Conservation (phyloP, 768 basidiomycete species). For the Agrocybe pediades region DNA sequence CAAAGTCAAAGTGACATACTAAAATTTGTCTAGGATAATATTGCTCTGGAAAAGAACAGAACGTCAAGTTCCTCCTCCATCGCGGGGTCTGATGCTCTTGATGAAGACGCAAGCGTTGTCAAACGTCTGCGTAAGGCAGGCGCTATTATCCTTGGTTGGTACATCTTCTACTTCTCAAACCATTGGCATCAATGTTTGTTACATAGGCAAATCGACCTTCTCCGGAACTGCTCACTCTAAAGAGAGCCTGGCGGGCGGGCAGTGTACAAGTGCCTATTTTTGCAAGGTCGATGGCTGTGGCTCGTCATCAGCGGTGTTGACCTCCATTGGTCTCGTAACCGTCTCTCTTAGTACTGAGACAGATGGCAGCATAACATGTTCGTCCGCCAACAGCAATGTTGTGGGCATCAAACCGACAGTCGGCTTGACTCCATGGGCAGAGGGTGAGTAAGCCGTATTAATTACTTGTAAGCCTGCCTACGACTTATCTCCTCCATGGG, state of each 20-base stretch:
- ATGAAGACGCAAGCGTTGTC: constrained; percentile 47
- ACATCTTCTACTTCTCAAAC: not conserved
- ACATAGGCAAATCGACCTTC: constrained; percentile 54
- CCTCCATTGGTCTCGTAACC: constrained; percentile 50
- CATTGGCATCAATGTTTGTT: not conserved
- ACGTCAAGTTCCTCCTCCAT: constrained; percentile 47
- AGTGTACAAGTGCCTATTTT: constrained; percentile 50
- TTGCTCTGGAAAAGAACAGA: constrained; percentile 41
- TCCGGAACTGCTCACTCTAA: constrained; percentile 56
- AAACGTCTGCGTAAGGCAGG: constrained; percentile 43
- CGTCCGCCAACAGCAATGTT: constrained; percentile 53
- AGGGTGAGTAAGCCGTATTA: no score
- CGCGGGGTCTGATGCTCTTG: constrained; percentile 42
- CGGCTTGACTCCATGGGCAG: constrained; percentile 59
- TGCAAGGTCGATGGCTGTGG: constrained; percentile 56
- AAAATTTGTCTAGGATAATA: no score
- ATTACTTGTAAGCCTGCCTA: no score
- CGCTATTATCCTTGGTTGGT: constrained; percentile 43
- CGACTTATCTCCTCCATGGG: constrained; percentile 45
- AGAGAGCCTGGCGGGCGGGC: constrained; percentile 45
- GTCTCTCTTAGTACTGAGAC: constrained; percentile 53
- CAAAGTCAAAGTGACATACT: no score
- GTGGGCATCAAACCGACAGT: constrained; percentile 64
- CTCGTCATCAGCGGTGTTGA: constrained; percentile 59
- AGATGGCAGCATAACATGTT: constrained; percentile 56